Percentiles rank a stretch among this genome's conserved stretches.
These are phyloP conservation scores for Salvia sclarea DNA, from an alignment of 305 asterid genomes.

Conservation along the genomic window DNA sequence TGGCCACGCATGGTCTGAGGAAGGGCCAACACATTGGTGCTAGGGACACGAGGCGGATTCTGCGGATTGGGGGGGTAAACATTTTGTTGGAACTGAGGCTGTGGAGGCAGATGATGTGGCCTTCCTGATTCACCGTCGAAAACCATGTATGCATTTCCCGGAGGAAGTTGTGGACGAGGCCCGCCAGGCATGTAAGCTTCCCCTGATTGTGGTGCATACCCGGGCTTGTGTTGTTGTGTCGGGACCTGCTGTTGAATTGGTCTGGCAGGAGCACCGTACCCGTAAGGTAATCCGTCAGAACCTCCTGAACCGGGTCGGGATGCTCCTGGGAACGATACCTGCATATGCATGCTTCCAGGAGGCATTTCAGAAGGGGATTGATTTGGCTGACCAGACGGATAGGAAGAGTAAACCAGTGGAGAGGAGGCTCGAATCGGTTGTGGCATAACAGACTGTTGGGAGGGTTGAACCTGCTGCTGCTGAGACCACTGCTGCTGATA, in stretches of 20 bases:
- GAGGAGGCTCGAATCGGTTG: constrained; percentile 66
- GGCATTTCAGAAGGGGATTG: constrained; percentile 56
- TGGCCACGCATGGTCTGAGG: constrained; percentile 56
- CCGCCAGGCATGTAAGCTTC: constrained; percentile 65
- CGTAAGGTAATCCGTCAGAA: constrained; percentile 56
- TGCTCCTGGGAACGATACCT: constrained; percentile 49
- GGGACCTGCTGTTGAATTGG: constrained; percentile 63
- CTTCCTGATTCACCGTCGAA: constrained; percentile 72
- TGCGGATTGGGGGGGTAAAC: constrained; percentile 50
- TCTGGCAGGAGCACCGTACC: constrained; percentile 53
- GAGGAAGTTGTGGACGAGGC: constrained; percentile 60
- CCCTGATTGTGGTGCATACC: constrained; percentile 52
- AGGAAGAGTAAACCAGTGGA: constrained; percentile 60
- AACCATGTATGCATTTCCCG: constrained; percentile 65
- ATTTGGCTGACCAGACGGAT: constrained; percentile 53
- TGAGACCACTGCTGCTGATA: constrained; percentile 81
- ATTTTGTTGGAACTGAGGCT: constrained; percentile 63
- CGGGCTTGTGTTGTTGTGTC: constrained; percentile 54
- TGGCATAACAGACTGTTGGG: constrained; percentile 58
- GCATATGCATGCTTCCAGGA: constrained; percentile 69
- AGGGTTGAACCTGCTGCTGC: constrained; percentile 56
- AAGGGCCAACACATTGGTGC: constrained; percentile 41
- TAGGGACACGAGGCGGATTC: constrained; percentile 43
- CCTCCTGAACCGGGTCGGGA: constrained; percentile 53
- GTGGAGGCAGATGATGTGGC: constrained; percentile 55